These are phyloP conservation scores for Saksenaea vasiformis DNA, from an alignment of 371 early-diverging fungal species.

Conservation along the genomic window DNA sequence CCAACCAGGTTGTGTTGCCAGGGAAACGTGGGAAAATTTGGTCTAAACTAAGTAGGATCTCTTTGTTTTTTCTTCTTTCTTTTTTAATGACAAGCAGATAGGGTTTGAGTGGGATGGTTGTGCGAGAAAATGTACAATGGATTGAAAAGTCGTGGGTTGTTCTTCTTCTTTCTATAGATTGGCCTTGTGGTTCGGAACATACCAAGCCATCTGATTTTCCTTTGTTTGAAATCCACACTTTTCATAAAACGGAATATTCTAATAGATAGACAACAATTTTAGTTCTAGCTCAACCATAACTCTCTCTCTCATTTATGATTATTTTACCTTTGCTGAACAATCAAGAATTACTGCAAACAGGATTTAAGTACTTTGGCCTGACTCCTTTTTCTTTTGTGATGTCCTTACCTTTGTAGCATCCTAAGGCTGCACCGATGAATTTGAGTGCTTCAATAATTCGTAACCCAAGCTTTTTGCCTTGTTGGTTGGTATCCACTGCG, in stretches of 20 bases:
- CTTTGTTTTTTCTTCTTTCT: too few species aligned
- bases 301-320: not conserved
- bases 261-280: not conserved
- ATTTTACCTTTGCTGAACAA: slow-evolving; percentile 45
- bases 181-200: slow-evolving; percentile 40
- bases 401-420: slow-evolving; percentile 66
- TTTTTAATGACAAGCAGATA: too few species aligned
- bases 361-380: not conserved
- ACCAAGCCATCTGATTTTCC: slow-evolving; percentile 58
- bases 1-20: too few species aligned
- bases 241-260: slow-evolving; percentile 57
- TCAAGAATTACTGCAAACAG: slow-evolving; percentile 43
- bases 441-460: slow-evolving; percentile 75
- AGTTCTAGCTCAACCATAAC: not conserved
- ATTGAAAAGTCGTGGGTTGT: too few species aligned
- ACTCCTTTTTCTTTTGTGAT: not conserved
- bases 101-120: not conserved
- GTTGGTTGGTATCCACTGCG: slow-evolving; percentile 89
- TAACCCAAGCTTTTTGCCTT: slow-evolving; percentile 87
- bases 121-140: not conserved
- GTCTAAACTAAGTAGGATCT: too few species aligned
- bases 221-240: slow-evolving; percentile 55
- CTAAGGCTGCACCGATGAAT: slow-evolving; percentile 59
- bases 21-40: too few species aligned
- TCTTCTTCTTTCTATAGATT: too few species aligned